phyloP scores from a whole-genome alignment of 257 asterid genomes.

The Fraxinus cuspidata region DNA sequence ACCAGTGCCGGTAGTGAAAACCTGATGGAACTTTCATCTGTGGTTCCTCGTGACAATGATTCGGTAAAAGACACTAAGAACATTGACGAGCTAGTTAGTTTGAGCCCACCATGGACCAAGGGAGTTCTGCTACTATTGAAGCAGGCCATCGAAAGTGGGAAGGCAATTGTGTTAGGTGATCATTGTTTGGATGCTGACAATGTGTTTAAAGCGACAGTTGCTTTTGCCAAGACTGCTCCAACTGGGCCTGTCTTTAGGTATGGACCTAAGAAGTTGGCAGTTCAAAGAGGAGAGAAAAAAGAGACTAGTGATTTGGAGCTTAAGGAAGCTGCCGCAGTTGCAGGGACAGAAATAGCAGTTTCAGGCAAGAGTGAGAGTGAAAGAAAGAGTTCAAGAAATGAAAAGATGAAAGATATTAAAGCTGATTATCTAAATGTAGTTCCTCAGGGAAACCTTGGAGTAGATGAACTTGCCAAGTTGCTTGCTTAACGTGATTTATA shows the following conservation, averaged over 20 bases:
- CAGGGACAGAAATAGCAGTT: conserved; percentile 28
- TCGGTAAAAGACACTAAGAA: conserved; percentile 21
- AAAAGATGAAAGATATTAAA: conserved; percentile 47
- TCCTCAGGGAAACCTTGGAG: conserved; percentile 69
- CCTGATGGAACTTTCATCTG: conserved; percentile 19
- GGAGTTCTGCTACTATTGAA: conserved; percentile 52
- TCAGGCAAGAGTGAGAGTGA: conserved; percentile 34
- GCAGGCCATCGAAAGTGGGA: conserved; percentile 72
- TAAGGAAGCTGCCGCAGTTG: conserved; percentile 32
- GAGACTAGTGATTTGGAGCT: conserved; percentile 35
- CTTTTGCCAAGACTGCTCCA: conserved; percentile 69
- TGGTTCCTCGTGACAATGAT: conserved; percentile 26
- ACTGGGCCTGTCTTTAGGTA: conserved; percentile 57
- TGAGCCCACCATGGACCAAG: conserved; percentile 31
- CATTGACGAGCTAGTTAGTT: conserved; percentile 25
- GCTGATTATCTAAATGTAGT: conserved; percentile 54
- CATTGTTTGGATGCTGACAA: conserved; percentile 64
- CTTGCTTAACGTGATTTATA: conserved; percentile 39
- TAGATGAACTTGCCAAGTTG: conserved; percentile 92
- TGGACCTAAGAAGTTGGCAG: conserved; percentile 35
- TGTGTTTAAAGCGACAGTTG: conserved; percentile 55
- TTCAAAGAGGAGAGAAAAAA: conserved; percentile 36
- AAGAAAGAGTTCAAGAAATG: conserved; percentile 39
- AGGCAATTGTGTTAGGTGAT: conserved; percentile 60
- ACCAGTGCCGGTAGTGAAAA: conserved; percentile 18